Percentiles rank a stretch among this genome's conserved stretches.
Evolutionary conservation across 768 basidiomycete genomes (phyloP).

Genomic region (Cytidiella melzeri): DNA sequence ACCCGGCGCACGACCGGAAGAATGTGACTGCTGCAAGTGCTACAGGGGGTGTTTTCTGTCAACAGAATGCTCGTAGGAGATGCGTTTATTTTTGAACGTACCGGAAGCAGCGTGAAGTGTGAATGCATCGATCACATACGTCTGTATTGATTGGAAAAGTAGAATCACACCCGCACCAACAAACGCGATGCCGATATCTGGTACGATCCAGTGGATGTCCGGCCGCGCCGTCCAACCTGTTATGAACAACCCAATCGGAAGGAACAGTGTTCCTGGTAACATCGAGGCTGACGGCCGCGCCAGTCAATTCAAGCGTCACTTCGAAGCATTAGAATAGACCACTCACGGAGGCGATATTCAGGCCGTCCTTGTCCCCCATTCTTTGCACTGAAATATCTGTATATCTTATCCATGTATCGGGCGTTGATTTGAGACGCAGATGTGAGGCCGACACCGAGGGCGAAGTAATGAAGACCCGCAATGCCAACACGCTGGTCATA

Average conservation of each 20-base stretch:
- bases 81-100: conserved; percentile 42
- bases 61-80: conserved; percentile 33
- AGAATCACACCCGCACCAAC: conserved; percentile 55
- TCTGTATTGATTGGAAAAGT: conserved; percentile 58
- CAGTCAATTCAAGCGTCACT: background rate
- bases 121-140: conserved; percentile 64
- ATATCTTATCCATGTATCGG: conserved; percentile 49
- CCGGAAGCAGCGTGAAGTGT: conserved; percentile 64
- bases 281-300: conserved; percentile 39
- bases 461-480: conserved; percentile 63
- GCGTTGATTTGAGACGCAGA: conserved; percentile 49
- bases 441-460: conserved; percentile 34
- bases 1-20: conserved; percentile 61
- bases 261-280: conserved; percentile 48
- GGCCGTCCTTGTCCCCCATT: conserved; percentile 50
- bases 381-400: conserved; percentile 42
- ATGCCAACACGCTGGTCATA: conserved; percentile 55
- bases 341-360: conserved; percentile 46
- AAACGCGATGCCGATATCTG: conserved; percentile 55
- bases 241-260: conserved; percentile 67
- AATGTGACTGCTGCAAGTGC: conserved; percentile 61
- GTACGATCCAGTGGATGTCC: conserved; percentile 59
- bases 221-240: conserved; percentile 62
- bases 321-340: background rate
- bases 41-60: too few relatives aligned